phyloP scores from a whole-genome alignment of 129 eudicot species.

The Escallonia herrerae region DNA sequence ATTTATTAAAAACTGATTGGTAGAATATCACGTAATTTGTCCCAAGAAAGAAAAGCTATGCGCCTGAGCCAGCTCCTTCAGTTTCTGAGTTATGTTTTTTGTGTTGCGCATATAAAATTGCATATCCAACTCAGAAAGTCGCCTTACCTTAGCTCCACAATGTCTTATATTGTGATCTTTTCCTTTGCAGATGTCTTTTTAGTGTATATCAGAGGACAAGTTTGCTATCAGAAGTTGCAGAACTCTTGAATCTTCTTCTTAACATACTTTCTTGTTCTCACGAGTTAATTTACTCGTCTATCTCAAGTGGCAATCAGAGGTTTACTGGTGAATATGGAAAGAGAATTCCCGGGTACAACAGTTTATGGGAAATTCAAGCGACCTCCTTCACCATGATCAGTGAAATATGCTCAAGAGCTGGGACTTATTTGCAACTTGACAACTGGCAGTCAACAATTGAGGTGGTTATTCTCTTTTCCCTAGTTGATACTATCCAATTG shows the following conservation, averaged over 20 bases:
- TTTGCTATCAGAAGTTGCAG: conserved; percentile 38
- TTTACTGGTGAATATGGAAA: conserved; percentile 23
- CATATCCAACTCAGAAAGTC: too few species aligned
- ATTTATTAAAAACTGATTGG: too few species aligned
- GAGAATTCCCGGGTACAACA: conserved; percentile 21
- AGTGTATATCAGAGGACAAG: conserved; percentile 43
- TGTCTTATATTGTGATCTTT: background rate
- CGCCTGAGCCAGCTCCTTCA: too few species aligned
- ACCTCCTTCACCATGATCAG: conserved; percentile 64
- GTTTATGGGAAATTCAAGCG: conserved; percentile 59
- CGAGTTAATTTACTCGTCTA: conserved; percentile 24
- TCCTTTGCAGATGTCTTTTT: conserved; percentile 49
- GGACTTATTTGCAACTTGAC: conserved; percentile 48
- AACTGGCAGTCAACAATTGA: conserved; percentile 66
- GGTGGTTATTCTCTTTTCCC: conserved; percentile 30
- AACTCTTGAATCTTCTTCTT: conserved; percentile 61
- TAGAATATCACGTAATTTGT: too few species aligned
- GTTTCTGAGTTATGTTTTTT: too few species aligned
- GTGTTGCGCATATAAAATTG: too few species aligned
- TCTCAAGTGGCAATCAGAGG: conserved; percentile 27
- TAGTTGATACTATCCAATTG: background rate
- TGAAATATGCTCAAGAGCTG: conserved; percentile 63
- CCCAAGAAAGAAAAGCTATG: too few species aligned
- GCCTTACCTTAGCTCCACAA: too few species aligned
- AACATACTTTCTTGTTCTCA: conserved; percentile 41